Evolutionary conservation across 257 asterid genomes (phyloP).

Genomic region (Leptodermis oblonga): DNA sequence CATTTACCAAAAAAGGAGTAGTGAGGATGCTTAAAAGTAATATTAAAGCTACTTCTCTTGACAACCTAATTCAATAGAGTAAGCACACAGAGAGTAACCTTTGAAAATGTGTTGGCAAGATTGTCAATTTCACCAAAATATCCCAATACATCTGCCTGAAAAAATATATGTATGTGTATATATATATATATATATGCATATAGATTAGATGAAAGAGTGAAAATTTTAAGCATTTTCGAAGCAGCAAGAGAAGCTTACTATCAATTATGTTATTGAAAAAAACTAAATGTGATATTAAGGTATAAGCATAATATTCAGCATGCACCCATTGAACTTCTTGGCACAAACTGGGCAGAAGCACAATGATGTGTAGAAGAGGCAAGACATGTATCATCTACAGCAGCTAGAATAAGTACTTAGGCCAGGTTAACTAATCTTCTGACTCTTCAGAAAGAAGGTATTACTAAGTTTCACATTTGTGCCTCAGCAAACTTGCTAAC

Average conservation of each 20-base stretch:
- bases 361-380: neutral
- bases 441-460: neutral
- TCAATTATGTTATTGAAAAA: too few species aligned
- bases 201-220: neutral
- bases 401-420: neutral
- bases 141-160: slow-evolving; percentile 55
- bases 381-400: neutral
- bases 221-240: neutral
- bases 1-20: neutral
- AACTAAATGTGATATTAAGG: too few species aligned
- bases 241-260: neutral
- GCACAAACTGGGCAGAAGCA: neutral
- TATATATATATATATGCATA: slow-evolving; percentile 9
- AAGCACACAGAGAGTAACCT: slow-evolving; percentile 34
- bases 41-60: neutral
- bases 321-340: neutral
- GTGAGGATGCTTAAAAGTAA: neutral
- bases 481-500: neutral
- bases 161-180: slow-evolving; percentile 33
- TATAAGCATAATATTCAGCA: neutral
- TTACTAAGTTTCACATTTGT: neutral
- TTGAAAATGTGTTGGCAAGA: slow-evolving; percentile 60
- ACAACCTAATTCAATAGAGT: neutral
- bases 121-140: slow-evolving; percentile 62
- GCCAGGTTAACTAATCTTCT: neutral